Conservation (phyloP, 2,329 filamentous ascomycete species). For the Fusarium abutilonis region DNA sequence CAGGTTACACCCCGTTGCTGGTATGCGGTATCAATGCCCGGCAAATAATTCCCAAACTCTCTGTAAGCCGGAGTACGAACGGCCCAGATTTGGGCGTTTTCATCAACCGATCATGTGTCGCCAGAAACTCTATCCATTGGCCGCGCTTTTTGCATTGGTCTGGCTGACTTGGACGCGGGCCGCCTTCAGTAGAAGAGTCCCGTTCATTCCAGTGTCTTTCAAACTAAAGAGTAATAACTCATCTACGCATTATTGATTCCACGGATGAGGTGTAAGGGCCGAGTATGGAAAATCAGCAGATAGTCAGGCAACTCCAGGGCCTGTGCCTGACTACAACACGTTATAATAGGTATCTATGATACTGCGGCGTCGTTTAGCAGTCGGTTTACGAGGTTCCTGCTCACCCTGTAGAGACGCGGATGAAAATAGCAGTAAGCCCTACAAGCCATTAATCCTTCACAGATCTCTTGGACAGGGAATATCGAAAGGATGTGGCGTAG, state of each 20-base stretch:
- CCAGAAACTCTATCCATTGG: conserved; percentile 21
- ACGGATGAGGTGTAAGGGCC: conserved; percentile 34
- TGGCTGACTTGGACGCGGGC: conserved; percentile 19
- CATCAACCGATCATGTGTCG: not conserved
- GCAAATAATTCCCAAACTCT: conserved; percentile 11
- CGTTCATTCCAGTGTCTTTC: conserved; percentile 20
- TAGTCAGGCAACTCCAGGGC: conserved; percentile 9
- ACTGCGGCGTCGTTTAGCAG: conserved; percentile 7
- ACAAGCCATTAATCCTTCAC: conserved; percentile 14
- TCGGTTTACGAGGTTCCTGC: conserved; percentile 12
- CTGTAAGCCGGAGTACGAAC: not conserved
- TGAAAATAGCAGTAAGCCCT: conserved; percentile 37
- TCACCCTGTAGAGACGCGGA: conserved; percentile 1
- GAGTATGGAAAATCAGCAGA: conserved; percentile 27
- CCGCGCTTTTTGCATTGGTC: conserved; percentile 18
- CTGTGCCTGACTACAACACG: conserved; percentile 19
- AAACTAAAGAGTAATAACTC: not conserved
- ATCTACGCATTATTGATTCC: not conserved
- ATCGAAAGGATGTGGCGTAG: conserved; percentile 9
- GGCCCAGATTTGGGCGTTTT: not conserved
- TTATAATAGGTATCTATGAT: not conserved
- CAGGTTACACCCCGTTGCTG: conserved; percentile 25
- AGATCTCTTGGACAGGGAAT: conserved; percentile 10
- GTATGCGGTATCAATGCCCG: conserved; percentile 18
- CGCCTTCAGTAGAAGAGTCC: conserved; percentile 14